Base-by-base conservation (phyloP, 129 eudicot species). In the Artemisia argyi region DNA sequence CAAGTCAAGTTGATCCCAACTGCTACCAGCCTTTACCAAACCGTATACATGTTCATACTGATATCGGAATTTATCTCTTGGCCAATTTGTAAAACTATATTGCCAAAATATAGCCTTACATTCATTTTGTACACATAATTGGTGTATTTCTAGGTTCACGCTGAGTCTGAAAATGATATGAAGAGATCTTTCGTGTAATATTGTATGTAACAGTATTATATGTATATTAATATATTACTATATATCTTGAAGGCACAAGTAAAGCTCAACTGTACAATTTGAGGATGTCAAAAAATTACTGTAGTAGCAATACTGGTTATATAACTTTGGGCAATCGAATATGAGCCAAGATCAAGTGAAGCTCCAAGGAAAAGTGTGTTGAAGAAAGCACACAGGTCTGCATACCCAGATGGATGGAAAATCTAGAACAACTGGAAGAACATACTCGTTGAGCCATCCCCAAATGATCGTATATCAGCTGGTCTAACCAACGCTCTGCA, bases 401-500 rank as follows among this genome's bases (percentile, higher is more conserved):
- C 66, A 28, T 39, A 59, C 66, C 66, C 60, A 47, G 39, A 32
- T 39, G 46, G 46, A 39, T 39, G 49, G 55, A 9, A 66, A 61
- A 35, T 67, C 82, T 67, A 87, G 74, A 82, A 87, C 61, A 87
- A 68, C 85, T 75, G 85, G 87, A 82, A 84, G 78, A 77, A 80
- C 42, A 84, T 75, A 72, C 75, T 84, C 32, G 93, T 84, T 72
- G 93, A 87, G 16, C 93, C 93, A 68, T 87, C 89, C 58, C 87
- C 94, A 50, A 74, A 87, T 19, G 94, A 87, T 26, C 79, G 78
- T 54, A 87, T 75, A 78, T 84, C 94, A 26, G 94, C 87, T 15
- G 89, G 87, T 72, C 94, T 77, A 57, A 87, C 94, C 81, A 87
- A 69, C 4, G 94, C 94, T 73, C 94, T 80, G 69, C 94, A 87